These are phyloP conservation scores for Hippophae gyantsensis DNA, from an alignment of 306 rosid species.

Conservation along the genomic window DNA sequence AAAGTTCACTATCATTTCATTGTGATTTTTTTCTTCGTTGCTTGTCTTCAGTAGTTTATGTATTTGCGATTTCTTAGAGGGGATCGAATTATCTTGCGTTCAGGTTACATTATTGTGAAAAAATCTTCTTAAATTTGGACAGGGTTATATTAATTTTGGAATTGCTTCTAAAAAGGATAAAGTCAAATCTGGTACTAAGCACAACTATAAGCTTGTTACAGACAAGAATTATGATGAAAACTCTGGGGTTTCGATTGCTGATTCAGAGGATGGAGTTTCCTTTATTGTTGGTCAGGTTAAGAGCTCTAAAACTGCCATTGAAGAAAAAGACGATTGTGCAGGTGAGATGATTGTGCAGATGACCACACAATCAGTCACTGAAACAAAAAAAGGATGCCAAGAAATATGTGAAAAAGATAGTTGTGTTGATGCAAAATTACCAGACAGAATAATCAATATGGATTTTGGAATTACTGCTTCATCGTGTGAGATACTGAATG, in stretches of 20 bases:
- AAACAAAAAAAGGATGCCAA: slow-evolving; percentile 29
- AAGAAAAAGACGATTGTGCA: slow-evolving; percentile 15
- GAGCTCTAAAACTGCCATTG: slow-evolving; percentile 34
- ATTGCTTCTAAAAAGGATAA: slow-evolving; percentile 77
- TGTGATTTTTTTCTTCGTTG: not conserved
- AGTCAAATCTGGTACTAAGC: slow-evolving; percentile 38
- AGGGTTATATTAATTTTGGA: slow-evolving; percentile 97
- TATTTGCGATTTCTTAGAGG: slow-evolving; percentile 2
- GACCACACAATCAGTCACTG: slow-evolving; percentile 22
- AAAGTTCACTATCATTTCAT: not conserved
- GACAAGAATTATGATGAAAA: slow-evolving; percentile 50
- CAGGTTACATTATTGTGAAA: slow-evolving; percentile 13
- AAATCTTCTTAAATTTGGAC: slow-evolving; percentile 29
- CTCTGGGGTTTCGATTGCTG: slow-evolving; percentile 61
- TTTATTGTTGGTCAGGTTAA: slow-evolving; percentile 64
- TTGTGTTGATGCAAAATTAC: slow-evolving; percentile 25
- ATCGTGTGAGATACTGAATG: slow-evolving; percentile 28
- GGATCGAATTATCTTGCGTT: not conserved
- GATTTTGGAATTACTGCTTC: slow-evolving; percentile 30
- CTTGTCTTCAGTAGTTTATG: slow-evolving; percentile 11
- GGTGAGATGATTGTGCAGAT: slow-evolving; percentile 15
- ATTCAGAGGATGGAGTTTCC: slow-evolving; percentile 92
- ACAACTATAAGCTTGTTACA: slow-evolving; percentile 50
- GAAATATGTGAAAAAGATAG: slow-evolving; percentile 23
- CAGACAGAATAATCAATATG: slow-evolving; percentile 19